Evolutionary conservation across 495 filamentous ascomycete genomes (phyloP).

Genomic region (Annulohypoxylon maeteangense): DNA sequence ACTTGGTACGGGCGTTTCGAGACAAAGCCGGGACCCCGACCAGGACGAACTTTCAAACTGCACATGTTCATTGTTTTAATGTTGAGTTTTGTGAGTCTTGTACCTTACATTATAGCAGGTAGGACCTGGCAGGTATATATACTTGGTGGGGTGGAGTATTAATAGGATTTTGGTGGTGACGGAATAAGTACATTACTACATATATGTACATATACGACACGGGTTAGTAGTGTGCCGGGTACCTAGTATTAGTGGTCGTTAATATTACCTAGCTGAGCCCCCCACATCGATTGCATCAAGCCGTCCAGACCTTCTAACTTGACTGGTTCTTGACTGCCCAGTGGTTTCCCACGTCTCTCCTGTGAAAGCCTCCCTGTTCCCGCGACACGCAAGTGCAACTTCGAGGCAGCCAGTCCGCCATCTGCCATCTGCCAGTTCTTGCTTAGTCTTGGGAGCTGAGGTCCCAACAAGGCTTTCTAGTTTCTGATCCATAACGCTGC

Average conservation of each 20-base stretch:
- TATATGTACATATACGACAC: conserved; percentile 18
- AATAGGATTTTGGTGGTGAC: background rate
- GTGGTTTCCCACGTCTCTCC: conserved; percentile 40
- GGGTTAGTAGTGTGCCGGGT: conserved; percentile 6
- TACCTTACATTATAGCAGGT: conserved; percentile 13
- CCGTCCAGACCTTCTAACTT: conserved; percentile 23
- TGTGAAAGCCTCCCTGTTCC: conserved; percentile 39
- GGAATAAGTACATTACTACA: conserved; percentile 21
- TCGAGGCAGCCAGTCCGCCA: conserved; percentile 3
- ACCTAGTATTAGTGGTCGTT: conserved; percentile 23
- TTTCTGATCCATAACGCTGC: conserved; percentile 10
- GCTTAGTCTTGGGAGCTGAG: conserved; percentile 25
- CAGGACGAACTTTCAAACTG: conserved; percentile 9
- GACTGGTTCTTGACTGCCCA: conserved; percentile 8
- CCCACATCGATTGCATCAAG: conserved; percentile 49
- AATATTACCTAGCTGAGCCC: conserved; percentile 41
- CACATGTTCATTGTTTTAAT: background rate
- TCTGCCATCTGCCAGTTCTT: background rate
- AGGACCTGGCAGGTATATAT: no score
- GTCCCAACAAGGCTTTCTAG: conserved; percentile 26
- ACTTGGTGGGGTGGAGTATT: conserved; percentile 3
- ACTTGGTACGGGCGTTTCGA: conserved; percentile 22
- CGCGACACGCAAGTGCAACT: conserved; percentile 45
- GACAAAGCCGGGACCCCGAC: conserved; percentile 34
- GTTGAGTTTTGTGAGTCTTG: conserved; percentile 2